Evolutionary conservation across 441 rosid genomes (phyloP).

Genomic region (Mallotus japonicus): DNA sequence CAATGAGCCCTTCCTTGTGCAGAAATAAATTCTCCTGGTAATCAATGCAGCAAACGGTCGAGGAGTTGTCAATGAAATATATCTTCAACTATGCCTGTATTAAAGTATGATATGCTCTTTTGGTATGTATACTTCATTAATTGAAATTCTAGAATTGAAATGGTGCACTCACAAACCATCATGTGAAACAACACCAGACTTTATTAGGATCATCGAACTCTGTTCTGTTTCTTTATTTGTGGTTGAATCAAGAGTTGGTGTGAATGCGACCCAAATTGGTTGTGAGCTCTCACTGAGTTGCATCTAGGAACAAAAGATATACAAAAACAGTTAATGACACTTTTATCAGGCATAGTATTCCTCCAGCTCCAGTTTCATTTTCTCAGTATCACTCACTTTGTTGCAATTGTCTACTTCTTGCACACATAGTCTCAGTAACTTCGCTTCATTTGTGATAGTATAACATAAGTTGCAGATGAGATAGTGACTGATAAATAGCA

Average conservation of each 20-base stretch:
- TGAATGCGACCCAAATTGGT: slow-evolving; percentile 57
- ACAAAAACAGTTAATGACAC: neutral
- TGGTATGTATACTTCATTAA: slow-evolving; percentile 4
- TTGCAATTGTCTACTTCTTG: neutral
- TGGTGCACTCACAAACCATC: slow-evolving; percentile 53
- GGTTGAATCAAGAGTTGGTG: slow-evolving; percentile 33
- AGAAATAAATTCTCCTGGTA: slow-evolving; percentile 59
- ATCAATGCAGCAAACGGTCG: slow-evolving; percentile 13
- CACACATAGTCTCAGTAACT: neutral
- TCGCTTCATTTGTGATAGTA: neutral
- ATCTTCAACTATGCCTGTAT: slow-evolving; percentile 3
- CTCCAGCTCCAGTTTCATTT: neutral
- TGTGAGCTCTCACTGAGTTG: slow-evolving; percentile 51
- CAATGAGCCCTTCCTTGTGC: slow-evolving; percentile 51
- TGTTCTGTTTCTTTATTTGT: slow-evolving; percentile 35
- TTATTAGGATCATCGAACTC: slow-evolving; percentile 37
- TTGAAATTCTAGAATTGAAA: slow-evolving; percentile 11
- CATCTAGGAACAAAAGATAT: slow-evolving; percentile 39
- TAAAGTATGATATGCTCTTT: neutral
- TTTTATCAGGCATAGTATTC: too few species aligned
- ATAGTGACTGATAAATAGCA: neutral
- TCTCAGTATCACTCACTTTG: neutral
- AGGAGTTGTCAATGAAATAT: neutral
- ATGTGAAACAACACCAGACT: slow-evolving; percentile 53
- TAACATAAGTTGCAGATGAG: neutral